Evolutionary conservation across 2,329 filamentous ascomycete genomes (phyloP), one percentile per base, ranked within the genome.

Genomic region (Epicoccum nigrum): DNA sequence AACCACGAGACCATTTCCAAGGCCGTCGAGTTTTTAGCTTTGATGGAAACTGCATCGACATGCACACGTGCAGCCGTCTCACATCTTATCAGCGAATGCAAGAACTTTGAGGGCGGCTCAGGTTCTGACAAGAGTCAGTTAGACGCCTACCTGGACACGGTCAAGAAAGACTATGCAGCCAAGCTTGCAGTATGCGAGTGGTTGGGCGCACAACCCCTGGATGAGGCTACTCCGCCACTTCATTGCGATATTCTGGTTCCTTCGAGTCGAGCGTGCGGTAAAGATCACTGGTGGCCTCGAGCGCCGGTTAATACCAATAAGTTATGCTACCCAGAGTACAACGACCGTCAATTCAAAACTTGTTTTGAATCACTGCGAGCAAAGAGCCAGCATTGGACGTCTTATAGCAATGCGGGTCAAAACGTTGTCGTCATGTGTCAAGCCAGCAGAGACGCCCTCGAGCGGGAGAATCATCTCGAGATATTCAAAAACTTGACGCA

Each of bases 131-230:
- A 61, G 52, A 50, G 43, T 12, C 58, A 65, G 13, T 60, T 62
- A 7, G 68, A 72, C 30, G 54, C 60, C 4, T 59, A 67, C 8
- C 53, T 75, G n/a, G 71, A 73, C 31, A 67, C 66, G 11, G 61
- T 72, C 45, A 83, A 80, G 55, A 83, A 82, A 4, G 76, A 83
- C 25, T 88, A 86, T 56, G 84, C 85, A 2, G 81, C 82, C 7
- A 80, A 84, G 35, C 75, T 88, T 13, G 84, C 86, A 9, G 75
- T 86, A 7, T 89, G 86, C 59, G 85, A 88, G 62, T 75, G 87
- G 7, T 74, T 77, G 9, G 79, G 78, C 16, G 81, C 82, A 9
- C 51, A 54, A 20, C 37, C 46, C 15, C 58, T 57, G 11, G 44
- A 38, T 2, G 77, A 78, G 9, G 76, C 79, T 13, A 48, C 68